Conservation (phyloP, 2,329 filamentous ascomycete genomes). For the Trichophyton benhamiae region DNA sequence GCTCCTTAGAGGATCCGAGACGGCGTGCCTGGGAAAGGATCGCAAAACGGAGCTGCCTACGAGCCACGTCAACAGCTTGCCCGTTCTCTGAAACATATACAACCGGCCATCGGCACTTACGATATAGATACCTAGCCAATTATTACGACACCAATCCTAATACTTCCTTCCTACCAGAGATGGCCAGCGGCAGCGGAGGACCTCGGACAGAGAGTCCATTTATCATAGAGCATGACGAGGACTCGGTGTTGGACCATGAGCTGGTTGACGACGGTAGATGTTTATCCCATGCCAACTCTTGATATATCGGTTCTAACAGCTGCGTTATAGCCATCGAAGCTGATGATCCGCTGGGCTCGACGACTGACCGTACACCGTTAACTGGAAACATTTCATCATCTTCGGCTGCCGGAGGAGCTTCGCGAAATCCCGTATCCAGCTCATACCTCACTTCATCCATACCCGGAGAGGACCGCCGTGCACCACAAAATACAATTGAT, state of each 20-base stretch:
- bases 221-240: conserved; percentile 50
- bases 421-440: conserved; percentile 45
- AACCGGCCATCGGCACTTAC: background rate
- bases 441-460: conserved; percentile 80
- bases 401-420: conserved; percentile 18
- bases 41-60: conserved; percentile 1
- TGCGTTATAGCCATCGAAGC: conserved; percentile 58
- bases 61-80: conserved; percentile 1
- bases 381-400: conserved; percentile 58
- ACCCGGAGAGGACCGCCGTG: conserved; percentile 80
- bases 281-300: background rate
- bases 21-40: background rate
- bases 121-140: background rate
- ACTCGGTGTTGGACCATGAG: conserved; percentile 54
- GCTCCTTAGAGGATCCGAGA: background rate
- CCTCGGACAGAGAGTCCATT: conserved; percentile 35
- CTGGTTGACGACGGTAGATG: conserved; percentile 56
- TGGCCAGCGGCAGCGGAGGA: conserved; percentile 23
- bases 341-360: conserved; percentile 64
- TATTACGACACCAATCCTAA: background rate
- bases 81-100: background rate
- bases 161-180: conserved; percentile 15
- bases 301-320: background rate
- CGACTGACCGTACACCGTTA: conserved; percentile 64
- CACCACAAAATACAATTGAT: conserved; percentile 86